Evolutionary conservation across 306 rosid genomes (phyloP).

Genomic region (Medicago truncatula): MtrunA17r5.0-ANR NC_053046.1:14707501-14708000

Average conservation of each 20-base stretch:
- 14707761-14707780: neutral
- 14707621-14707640: slow-evolving; percentile 39
- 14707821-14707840: neutral
- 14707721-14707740: slow-evolving; percentile 25
- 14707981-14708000: slow-evolving; percentile 58
- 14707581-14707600: neutral
- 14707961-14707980: slow-evolving; percentile 52
- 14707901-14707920: slow-evolving; percentile 52
- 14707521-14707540: neutral
- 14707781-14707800: neutral
- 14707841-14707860: neutral
- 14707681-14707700: slow-evolving; percentile 26
- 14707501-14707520: neutral
- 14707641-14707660: slow-evolving; percentile 45
- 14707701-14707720: slow-evolving; percentile 8
- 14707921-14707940: slow-evolving; percentile 43
- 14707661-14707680: slow-evolving; percentile 40
- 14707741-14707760: neutral
- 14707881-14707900: slow-evolving; percentile 55
- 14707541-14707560: slow-evolving; percentile 12
- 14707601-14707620: slow-evolving; percentile 35
- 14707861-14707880: neutral
- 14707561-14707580: slow-evolving; percentile 7
- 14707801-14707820: too few species aligned
- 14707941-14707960: slow-evolving; percentile 50